Conservation (phyloP, 2,329 filamentous ascomycete species). For the Coniella vitis region DNA sequence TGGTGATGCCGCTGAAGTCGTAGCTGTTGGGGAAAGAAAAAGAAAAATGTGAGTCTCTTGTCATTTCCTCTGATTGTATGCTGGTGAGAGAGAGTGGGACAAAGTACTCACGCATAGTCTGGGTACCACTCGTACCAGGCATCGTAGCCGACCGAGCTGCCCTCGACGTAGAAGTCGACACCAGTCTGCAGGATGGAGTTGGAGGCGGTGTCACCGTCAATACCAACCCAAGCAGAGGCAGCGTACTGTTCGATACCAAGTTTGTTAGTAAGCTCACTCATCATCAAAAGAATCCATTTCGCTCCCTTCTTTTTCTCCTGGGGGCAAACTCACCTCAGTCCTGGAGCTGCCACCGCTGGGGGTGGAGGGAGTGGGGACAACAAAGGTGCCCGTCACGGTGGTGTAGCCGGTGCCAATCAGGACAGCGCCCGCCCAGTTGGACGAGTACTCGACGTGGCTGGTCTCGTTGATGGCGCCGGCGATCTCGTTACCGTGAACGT, state of each 20-base stretch:
- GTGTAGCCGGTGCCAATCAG: conserved; percentile 45
- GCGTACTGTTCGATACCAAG: conserved; percentile 27
- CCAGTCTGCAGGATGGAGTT: conserved; percentile 50
- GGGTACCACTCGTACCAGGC: conserved; percentile 59
- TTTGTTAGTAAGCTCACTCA: neutral
- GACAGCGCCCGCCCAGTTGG: conserved; percentile 53
- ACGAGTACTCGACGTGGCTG: conserved; percentile 10
- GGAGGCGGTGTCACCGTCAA: conserved; percentile 51
- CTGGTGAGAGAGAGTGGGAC: neutral
- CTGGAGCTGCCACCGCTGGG: conserved; percentile 26
- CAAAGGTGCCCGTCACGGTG: conserved; percentile 44
- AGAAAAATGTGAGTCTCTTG: no score
- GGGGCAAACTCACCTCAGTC: conserved; percentile 15
- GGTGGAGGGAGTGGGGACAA: conserved; percentile 40
- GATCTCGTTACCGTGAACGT: conserved; percentile 5
- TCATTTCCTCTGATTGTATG: no score
- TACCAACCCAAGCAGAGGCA: conserved; percentile 52
- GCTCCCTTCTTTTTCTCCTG: no score
- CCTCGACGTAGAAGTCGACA: conserved; percentile 44
- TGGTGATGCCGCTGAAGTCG: conserved; percentile 19
- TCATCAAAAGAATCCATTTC: no score
- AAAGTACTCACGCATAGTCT: conserved; percentile 34
- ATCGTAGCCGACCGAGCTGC: conserved; percentile 36
- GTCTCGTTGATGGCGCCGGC: conserved; percentile 7
- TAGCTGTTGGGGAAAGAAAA: no score